A percentile compares a stretch with the other conserved stretches of the same genome.
Evolutionary conservation across 768 basidiomycete species (phyloP).

Genomic region (Galerina sulciceps): DNA sequence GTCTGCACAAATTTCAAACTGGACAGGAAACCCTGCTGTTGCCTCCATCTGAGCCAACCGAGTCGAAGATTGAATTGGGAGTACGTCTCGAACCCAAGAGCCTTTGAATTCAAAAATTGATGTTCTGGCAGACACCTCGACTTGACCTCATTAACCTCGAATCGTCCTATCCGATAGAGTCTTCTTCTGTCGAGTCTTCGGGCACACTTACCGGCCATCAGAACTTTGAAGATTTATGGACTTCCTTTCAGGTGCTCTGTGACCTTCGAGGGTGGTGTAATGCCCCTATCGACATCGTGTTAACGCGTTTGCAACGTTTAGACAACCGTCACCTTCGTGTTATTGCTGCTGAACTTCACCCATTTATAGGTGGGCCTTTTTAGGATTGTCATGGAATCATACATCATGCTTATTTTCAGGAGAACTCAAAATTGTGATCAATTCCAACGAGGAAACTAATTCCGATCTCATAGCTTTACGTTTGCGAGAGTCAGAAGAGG

Average conservation of each 20-base stretch:
- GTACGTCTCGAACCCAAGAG: not conserved
- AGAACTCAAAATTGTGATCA: conserved; percentile 65
- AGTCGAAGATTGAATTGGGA: not conserved
- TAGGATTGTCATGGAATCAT: conserved; percentile 14
- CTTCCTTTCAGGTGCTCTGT: conserved; percentile 42
- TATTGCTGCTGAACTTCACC: conserved; percentile 54
- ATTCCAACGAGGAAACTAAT: conserved; percentile 19
- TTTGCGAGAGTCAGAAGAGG: conserved; percentile 67
- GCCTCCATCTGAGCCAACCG: not conserved
- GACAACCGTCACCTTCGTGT: conserved; percentile 47
- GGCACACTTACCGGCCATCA: conserved; percentile 1
- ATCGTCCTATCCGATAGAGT: conserved; percentile 64
- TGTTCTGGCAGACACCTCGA: conserved; percentile 31
- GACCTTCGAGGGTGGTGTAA: conserved; percentile 74
- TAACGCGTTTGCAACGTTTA: conserved; percentile 57
- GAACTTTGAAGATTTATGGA: conserved; percentile 66
- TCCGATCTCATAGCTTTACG: conserved; percentile 47
- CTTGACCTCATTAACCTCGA: conserved; percentile 77
- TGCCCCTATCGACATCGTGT: conserved; percentile 53
- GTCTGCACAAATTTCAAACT: conserved; percentile 14
- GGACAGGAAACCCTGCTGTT: not conserved
- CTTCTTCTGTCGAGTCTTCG: conserved; percentile 19
- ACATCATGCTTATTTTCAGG: conserved; percentile 41
- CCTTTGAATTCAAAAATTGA: not conserved
- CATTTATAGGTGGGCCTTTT: conserved; percentile 58